These are phyloP conservation scores for Beauveria sp. DNA, from an alignment of 2,329 filamentous ascomycete species.

Conservation along the genomic window DNA sequence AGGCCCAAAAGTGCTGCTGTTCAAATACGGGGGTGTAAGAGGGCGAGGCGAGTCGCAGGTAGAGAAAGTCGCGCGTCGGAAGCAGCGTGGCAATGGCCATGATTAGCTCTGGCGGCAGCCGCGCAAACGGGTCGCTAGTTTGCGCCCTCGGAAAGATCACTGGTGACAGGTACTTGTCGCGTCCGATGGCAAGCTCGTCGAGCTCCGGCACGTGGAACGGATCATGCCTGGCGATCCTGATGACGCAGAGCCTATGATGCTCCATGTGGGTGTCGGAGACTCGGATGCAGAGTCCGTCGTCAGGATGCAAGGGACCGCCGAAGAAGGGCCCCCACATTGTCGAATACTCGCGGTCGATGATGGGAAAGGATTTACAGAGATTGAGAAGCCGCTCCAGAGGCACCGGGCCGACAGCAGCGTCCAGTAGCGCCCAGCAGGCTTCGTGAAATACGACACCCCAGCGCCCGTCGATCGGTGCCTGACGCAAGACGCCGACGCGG, in stretches of 20 bases:
- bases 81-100: not conserved
- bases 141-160: not conserved
- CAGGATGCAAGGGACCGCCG: not conserved
- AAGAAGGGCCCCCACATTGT: not conserved
- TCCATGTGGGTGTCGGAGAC: not conserved
- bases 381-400: not conserved
- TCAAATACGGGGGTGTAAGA: not conserved
- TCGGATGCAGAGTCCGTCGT: not conserved
- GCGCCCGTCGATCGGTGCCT: not conserved
- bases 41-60: not conserved
- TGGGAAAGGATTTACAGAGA: not conserved
- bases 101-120: not conserved
- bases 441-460: conserved; percentile 1
- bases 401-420: not conserved
- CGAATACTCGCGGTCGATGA: not conserved
- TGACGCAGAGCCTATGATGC: not conserved
- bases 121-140: not conserved
- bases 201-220: not conserved
- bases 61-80: not conserved
- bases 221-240: not conserved
- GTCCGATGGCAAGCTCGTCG: not conserved
- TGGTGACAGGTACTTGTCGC: not conserved
- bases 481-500: not conserved
- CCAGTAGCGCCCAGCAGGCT: conserved; percentile 1
- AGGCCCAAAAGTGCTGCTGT: not conserved